Evolutionary conservation across 768 basidiomycete genomes (phyloP).

Genomic region (Crassisporium funariophilum): DNA sequence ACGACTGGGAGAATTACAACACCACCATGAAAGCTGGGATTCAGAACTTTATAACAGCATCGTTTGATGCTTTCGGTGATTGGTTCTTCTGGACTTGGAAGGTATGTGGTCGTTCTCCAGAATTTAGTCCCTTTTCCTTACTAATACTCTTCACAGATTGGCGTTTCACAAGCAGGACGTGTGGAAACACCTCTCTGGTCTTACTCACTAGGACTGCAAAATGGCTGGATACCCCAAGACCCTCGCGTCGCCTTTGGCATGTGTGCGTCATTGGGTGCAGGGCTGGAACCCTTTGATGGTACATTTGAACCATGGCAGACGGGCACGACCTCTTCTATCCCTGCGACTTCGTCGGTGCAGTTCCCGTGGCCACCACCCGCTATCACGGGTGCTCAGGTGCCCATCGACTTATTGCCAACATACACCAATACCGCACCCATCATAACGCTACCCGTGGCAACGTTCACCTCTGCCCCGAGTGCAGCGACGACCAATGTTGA

Average conservation of each 20-base stretch:
- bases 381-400: constrained; percentile 39
- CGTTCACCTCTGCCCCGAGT: constrained; percentile 42
- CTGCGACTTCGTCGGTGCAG: constrained; percentile 40
- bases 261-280: constrained; percentile 54
- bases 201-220: constrained; percentile 50
- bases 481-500: constrained; percentile 45
- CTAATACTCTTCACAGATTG: constrained; percentile 24
- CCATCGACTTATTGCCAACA: constrained; percentile 48
- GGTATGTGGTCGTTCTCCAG: constrained; percentile 16
- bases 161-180: constrained; percentile 46
- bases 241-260: constrained; percentile 63
- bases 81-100: constrained; percentile 55
- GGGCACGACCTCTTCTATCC: constrained; percentile 58
- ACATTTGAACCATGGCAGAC: constrained; percentile 56
- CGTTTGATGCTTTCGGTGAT: constrained; percentile 42
- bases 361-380: constrained; percentile 60
- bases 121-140: not conserved
- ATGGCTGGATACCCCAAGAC: constrained; percentile 80
- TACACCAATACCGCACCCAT: constrained; percentile 65
- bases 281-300: constrained; percentile 23
- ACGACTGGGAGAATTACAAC: constrained; percentile 63
- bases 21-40: constrained; percentile 35
- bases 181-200: constrained; percentile 44
- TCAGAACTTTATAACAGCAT: constrained; percentile 59
- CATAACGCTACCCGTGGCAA: constrained; percentile 57